These are phyloP conservation scores for Suillus subaureus DNA, from an alignment of 768 basidiomycete genomes.

Conservation along the genomic window DNA sequence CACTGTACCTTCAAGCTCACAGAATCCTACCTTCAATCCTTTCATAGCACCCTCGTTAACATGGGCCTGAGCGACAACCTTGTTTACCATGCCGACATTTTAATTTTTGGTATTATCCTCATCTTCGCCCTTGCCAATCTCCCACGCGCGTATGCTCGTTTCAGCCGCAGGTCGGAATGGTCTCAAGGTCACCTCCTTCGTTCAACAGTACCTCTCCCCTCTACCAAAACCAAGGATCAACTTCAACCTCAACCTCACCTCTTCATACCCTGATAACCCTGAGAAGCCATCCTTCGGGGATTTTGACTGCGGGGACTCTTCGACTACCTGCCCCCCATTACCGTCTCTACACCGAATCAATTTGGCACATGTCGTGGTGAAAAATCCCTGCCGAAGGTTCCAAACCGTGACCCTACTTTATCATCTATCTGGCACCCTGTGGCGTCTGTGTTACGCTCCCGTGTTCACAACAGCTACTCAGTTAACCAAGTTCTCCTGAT, in stretches of 20 bases:
- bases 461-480: conserved; percentile 39
- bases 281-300: conserved; percentile 15
- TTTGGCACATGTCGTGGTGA: not conserved
- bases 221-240: conserved; percentile 1
- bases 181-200: conserved; percentile 52
- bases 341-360: not conserved
- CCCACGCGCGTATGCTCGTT: conserved; percentile 53
- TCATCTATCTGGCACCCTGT: conserved; percentile 35
- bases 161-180: conserved; percentile 57
- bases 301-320: conserved; percentile 31
- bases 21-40: not conserved
- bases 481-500: conserved; percentile 41
- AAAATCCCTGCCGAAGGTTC: not conserved
- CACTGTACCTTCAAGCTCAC: not conserved
- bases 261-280: conserved; percentile 15
- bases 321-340: conserved; percentile 9
- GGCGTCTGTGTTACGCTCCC: conserved; percentile 33
- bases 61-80: conserved; percentile 15
- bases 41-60: not conserved
- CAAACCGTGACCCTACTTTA: conserved; percentile 18
- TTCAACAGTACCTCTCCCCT: conserved; percentile 15
- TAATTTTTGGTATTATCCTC: conserved; percentile 45
- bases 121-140: conserved; percentile 46
- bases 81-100: conserved; percentile 45
- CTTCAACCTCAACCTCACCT: conserved; percentile 6